These are phyloP conservation scores for Polyporus arcularius DNA, from an alignment of 768 basidiomycete species.

Conservation along the genomic window DNA sequence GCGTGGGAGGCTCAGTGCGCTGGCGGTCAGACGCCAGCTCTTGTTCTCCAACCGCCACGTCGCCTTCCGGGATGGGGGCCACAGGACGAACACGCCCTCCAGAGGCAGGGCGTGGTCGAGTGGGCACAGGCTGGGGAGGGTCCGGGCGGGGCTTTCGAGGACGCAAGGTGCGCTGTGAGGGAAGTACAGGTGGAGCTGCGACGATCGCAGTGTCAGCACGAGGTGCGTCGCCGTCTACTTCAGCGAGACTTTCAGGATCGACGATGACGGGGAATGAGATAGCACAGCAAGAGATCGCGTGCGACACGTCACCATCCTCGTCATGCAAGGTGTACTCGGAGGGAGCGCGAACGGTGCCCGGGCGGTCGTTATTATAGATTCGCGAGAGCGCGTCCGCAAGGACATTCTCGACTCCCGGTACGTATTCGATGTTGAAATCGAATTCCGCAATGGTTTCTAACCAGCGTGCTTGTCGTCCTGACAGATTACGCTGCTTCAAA, in stretches of 20 bases:
- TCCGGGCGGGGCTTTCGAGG: too few species aligned
- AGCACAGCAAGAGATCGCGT: neutral
- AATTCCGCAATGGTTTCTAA: constrained; percentile 33
- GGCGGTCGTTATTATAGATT: neutral
- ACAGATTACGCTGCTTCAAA: constrained; percentile 34
- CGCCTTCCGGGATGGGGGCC: too few species aligned
- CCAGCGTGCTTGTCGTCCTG: constrained; percentile 39
- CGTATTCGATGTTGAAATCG: constrained; percentile 30
- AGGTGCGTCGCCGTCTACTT: neutral
- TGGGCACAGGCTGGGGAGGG: too few species aligned
- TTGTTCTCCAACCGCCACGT: too few species aligned
- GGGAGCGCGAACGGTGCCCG: neutral
- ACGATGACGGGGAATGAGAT: neutral
- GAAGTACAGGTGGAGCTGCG: too few species aligned
- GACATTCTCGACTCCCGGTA: constrained; percentile 33
- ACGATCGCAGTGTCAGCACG: too few species aligned
- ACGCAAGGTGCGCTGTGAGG: too few species aligned
- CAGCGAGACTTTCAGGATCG: constrained; percentile 18
- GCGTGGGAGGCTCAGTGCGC: too few species aligned
- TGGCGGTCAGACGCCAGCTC: too few species aligned
- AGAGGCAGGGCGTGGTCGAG: too few species aligned
- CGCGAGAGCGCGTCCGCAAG: constrained; percentile 31
- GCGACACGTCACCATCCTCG: neutral
- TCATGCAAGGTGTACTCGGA: neutral
- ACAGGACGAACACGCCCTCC: too few species aligned